Evolutionary conservation across 148 eudicot species (phyloP), one percentile per base, ranked within the genome.

Genomic region (Arctostaphylos glauca): DNA sequence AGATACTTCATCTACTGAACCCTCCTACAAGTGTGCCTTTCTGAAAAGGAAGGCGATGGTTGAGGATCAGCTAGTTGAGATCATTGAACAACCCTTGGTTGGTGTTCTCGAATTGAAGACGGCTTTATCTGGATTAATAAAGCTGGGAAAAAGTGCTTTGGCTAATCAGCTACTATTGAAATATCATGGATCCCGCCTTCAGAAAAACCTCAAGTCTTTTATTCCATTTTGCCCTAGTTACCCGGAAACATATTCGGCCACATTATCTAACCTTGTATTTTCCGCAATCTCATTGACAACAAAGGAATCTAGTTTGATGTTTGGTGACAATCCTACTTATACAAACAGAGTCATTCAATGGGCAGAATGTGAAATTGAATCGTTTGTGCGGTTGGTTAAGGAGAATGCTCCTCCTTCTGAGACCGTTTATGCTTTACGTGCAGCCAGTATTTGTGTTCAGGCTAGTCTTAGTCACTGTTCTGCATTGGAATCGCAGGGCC

Each of bases 291-390:
- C 90, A 47, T 81, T 88, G 81, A 88, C 91, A 72, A 88, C 92
- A 58, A 96, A 88, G 76, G 98, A 94, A 78, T 89, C 93, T 71
- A 90, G 86, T 84, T 83, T 83, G 59, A 87, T 88, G 83, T 96
- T 96, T 85, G 97, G 98, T 6, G 99, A 96, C 87, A 93, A 96
- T 87, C 98, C 93, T 83, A 82, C 90, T 78, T 92, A 92, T 81
- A 82, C 87, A 67, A 92, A 94, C 83, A 89, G 81, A 89, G 86
- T 92, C 84, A 91, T 96, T 81, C 99, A 93, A 76, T 93, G 98
- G 94, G 98, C 98, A 82, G 99, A 94, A 89, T 90, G 90, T 87
- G 95, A 96, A 84, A 90, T 94, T 80, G 99, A 96, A 88, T 90
- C 87, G 49, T 90, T 94, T 82, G 90, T 94, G 76, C 83, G 97